Percentiles rank a stretch among this genome's conserved stretches.
These are phyloP conservation scores for Ophiocordyceps sinensis DNA, from an alignment of 2,329 filamentous ascomycete species.

Conservation along the genomic window DNA sequence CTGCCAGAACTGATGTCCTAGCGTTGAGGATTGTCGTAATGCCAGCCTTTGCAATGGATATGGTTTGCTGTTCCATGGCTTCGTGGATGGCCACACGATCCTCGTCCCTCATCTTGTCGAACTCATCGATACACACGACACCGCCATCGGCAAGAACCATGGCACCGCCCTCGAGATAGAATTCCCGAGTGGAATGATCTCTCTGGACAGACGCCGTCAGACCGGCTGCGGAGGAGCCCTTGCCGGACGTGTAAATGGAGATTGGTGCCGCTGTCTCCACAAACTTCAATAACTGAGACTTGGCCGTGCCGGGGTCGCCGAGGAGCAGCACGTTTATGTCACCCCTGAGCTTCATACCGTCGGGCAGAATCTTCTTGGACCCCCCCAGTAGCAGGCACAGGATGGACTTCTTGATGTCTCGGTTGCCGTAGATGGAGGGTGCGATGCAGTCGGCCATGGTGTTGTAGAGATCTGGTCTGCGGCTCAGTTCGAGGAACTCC, in stretches of 20 bases:
- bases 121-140: conserved; percentile 97
- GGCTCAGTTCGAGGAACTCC: conserved; percentile 83
- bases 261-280: conserved; percentile 94
- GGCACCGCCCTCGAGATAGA: conserved; percentile 93
- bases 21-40: conserved; percentile 98
- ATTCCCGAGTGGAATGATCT: conserved; percentile 82
- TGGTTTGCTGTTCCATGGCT: conserved; percentile 99
- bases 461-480: conserved; percentile 82
- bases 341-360: conserved; percentile 93
- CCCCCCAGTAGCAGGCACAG: conserved; percentile 86
- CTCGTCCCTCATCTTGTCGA: conserved; percentile 99
- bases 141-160: conserved; percentile 97
- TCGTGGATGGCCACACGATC: conserved; percentile 97
- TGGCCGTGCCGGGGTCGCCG: conserved; percentile 94
- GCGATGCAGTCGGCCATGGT: conserved; percentile 86
- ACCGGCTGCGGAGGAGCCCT: conserved; percentile 94
- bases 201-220: conserved; percentile 92
- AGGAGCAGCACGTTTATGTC: conserved; percentile 96
- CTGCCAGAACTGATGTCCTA: conserved; percentile 84
- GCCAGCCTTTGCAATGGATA: conserved; percentile 95
- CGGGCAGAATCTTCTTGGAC: conserved; percentile 92
- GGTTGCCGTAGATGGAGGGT: conserved; percentile 92
- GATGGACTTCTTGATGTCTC: conserved; percentile 95
- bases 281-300: conserved; percentile 94
- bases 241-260: conserved; percentile 96